Conservation (phyloP, 2,329 filamentous ascomycete genomes). For the Talaromyces sp. region DNA sequence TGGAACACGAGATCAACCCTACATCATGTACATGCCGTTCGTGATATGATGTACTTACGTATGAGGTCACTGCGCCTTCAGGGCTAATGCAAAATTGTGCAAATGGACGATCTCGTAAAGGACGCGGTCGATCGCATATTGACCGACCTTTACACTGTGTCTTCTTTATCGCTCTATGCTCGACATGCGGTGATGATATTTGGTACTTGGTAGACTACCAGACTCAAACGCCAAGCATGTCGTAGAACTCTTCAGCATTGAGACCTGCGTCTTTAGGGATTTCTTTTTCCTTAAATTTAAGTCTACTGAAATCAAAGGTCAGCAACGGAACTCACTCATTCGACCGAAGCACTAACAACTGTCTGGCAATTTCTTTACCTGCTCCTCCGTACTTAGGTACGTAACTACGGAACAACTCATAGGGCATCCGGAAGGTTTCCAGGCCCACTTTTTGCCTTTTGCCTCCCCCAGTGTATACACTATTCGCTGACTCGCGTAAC, state of each 20-base stretch:
- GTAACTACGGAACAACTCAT: not conserved
- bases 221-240: not conserved
- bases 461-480: not conserved
- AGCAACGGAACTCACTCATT: too few relatives aligned
- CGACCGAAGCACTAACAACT: not conserved
- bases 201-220: not conserved
- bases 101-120: not conserved
- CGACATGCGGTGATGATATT: not conserved
- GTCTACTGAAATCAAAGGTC: too few relatives aligned
- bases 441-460: not conserved
- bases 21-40: not conserved
- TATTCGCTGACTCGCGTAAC: not conserved
- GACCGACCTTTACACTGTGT: not conserved
- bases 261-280: not conserved
- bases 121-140: not conserved
- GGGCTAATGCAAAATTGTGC: not conserved
- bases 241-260: not conserved
- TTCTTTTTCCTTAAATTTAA: not conserved
- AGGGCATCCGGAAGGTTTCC: slow-evolving; percentile 1
- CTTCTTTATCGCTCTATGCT: not conserved
- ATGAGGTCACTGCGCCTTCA: not conserved
- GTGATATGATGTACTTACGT: not conserved
- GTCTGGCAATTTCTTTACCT: not conserved
- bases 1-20: not conserved
- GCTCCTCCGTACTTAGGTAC: too few relatives aligned